Conservation (phyloP, 2,329 filamentous ascomycete genomes). For the Metarhizium guizhouense region DNA sequence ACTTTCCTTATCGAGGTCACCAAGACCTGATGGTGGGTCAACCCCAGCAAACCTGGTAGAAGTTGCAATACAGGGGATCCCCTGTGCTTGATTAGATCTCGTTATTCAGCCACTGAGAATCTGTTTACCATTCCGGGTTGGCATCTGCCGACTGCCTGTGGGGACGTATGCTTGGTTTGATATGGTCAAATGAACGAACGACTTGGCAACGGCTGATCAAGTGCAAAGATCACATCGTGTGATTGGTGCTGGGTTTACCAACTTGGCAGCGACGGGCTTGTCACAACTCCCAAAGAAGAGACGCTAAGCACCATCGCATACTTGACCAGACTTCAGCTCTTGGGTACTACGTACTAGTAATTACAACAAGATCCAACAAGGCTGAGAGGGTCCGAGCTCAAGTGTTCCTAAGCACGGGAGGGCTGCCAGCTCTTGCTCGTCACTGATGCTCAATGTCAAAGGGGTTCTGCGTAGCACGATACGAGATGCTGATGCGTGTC, state of each 20-base stretch:
- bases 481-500: neutral
- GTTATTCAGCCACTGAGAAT: neutral
- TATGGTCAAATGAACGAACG: neutral
- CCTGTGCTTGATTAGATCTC: neutral
- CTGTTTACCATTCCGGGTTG: neutral
- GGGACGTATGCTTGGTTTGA: neutral
- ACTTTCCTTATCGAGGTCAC: no score
- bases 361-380: neutral
- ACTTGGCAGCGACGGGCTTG: neutral
- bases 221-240: neutral
- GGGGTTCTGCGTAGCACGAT: neutral
- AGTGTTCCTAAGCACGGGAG: neutral
- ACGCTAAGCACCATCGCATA: neutral
- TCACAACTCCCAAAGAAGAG: neutral
- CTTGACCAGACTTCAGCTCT: neutral
- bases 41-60: no score
- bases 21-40: no score
- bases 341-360: neutral
- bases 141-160: neutral
- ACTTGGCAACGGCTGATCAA: neutral
- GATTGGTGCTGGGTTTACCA: neutral
- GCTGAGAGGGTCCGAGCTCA: neutral
- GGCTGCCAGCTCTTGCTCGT: neutral
- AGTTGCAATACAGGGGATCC: neutral
- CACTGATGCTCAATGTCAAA: neutral